Evolutionary conservation across 192 early-diverging fungal species (phyloP), one percentile per base, ranked within the genome.

Genomic region (Coemansia sp.): DNA sequence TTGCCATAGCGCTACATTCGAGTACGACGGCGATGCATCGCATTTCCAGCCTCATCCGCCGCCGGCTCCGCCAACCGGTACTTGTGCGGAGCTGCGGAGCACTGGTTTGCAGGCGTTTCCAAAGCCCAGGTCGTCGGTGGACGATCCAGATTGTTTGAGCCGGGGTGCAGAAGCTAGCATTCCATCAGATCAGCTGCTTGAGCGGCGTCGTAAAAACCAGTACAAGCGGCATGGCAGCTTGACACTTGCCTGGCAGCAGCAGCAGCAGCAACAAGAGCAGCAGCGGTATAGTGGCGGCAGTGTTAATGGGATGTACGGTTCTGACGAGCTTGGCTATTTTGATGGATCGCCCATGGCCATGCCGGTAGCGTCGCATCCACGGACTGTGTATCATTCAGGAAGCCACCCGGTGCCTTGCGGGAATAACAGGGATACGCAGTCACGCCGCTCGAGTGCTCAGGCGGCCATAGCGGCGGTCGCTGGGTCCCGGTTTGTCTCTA

Each of bases 141-240:
- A 60, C 10, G 48, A 44, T 11, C 27, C 16, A 35, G 8, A 31
- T 34, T 16, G 30, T 2, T 13, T n/a, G 18, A 28, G 17, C 0
- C 10, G n/a, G 7, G 26, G 26, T 29, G 35, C 10, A 20, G 25
- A 25, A 1, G 33, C 44, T 8, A 18, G 32, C 12, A 10, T 16
- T 6, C 39, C 60, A 0, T 38, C 39, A 7, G 68, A 72, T 33
- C 40, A 44, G 5, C 61, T 61, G 0, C 18, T 64, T 26, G 60
- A 64, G 19, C 62, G 68, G 1, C 68, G 68, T 18, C 41, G 29
- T 21, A 48, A 42, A 13, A 72, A 72, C 53, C 51, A 72, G 40
- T 72, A 72, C 53, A 72, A 72, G 40, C 46, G 68, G 3, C 60
- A 72, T 31, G 68, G 68, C 25, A 72, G 68, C 25, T 31, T 72